Evolutionary conservation across 2,329 filamentous ascomycete genomes (phyloP), one percentile per base, ranked within the genome.

Genomic region (Teratosphaeria nubilosa): DNA sequence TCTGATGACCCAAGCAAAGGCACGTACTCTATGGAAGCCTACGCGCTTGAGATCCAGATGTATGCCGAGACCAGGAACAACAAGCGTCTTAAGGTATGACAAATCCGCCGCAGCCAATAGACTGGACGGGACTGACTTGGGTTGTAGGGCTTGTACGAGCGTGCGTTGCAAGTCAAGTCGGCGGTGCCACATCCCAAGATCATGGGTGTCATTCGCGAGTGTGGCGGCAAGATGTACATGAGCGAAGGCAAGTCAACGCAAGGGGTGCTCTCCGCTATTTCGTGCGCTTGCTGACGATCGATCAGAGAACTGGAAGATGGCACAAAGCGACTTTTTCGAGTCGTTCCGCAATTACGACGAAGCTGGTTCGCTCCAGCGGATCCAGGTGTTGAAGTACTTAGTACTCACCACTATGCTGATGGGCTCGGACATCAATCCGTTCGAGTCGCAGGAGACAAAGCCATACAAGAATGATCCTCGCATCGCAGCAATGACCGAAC

Each of bases 151-250:
- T 80, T 97, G 16, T 99, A 97, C 74, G 88, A 96, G 72, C 87
- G 88, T 61, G 94, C 94, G 5, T 82, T 99, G 54, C 88, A 88
- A 64, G 92, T 99, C 57, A 87, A 90, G 62, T 97, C 94, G n/a
- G 94, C 94, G 0, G 94, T 99, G 13, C 92, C 94, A 45, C 94
- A 99, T 75, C 94, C 94, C 59, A 95, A 96, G 76, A 96, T 99
- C 72, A 96, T 97, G 90, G 94, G 94, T 55, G 92, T 99, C 72
- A 99, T 99, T 70, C 87, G 92, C 57, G 94, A 99, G 77, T 99
- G 94, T 72, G 94, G 94, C 68, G 94, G 94, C 67, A 99, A 99
- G 80, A 99, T 99, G 94, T 91, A 97, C 77, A 97, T 99, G 94
- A 94, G 89, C 73, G 94, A 99, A 79, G 76, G 77, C 75, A 73